Base-by-base conservation (phyloP, 805 yeast species). In the Groenewaldozyma tartarivorans region DNA sequence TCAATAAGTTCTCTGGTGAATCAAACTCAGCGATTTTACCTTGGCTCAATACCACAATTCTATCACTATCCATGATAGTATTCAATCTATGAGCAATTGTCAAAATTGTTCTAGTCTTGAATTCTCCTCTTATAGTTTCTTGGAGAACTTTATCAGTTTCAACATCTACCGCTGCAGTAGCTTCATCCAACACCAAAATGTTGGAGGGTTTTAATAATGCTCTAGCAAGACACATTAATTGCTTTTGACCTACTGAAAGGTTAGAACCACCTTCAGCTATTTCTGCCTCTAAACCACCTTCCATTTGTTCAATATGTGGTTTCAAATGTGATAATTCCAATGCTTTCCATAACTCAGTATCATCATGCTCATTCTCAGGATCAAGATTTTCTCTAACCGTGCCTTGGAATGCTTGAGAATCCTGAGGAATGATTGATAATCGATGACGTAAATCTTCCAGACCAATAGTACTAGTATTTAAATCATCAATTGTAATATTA, bases 31-130 rank as follows among this genome's bases (percentile, higher is more conserved):
- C 73, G 17, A 86, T 75, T 49, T 69, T 67, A 15, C 96, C 96
- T 27, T 68, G 68, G 38, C 81, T 85, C 48, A 87, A 63, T 2
- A 84, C 88, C 39, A 86, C 66, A 20, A 87, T 80, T 44, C 74
- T 71, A 58, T 87, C 96, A 50, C 81, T 77, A 53, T 86, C 95
- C 76, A 87, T 63, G 39, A 86, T 79, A 0, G 96, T 86, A 53
- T 86, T 87, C 45, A 86, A 67, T 52, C 96, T 72, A 58, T 86
- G 96, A 0, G 96, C 96, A 55, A 86, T 87, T 0, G 95, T 85
- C 46, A 86, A 61, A 47, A 87, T 84, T 0, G 96, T 87, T 50
- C 84, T 73, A 47, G 81, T 77, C 37, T 66, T 69, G 57, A 86
- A 86, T 55, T 77, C 81, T 4, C 64, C 56, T 48, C 94, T 71